phyloP scores from a whole-genome alignment of 495 filamentous ascomycete species.

The Paragyromitra xinjiangensis region DNA sequence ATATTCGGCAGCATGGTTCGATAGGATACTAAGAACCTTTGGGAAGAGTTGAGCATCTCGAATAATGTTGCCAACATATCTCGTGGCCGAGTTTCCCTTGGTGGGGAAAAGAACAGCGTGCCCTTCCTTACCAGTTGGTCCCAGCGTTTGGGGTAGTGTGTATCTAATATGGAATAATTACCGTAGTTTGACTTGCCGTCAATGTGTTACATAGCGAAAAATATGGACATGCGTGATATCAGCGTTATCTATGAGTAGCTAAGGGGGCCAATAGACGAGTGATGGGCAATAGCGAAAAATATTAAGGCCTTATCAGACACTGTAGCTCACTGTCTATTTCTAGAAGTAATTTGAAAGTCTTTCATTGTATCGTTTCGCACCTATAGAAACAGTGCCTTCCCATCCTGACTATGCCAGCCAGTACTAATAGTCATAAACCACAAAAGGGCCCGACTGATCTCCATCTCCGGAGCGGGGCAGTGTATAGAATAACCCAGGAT shows the following conservation, averaged over 20 bases:
- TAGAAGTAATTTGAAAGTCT: neutral
- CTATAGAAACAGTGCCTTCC: constrained; percentile 2
- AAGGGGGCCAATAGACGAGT: neutral
- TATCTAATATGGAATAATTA: no score
- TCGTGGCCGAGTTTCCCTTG: no score
- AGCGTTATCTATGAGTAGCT: neutral
- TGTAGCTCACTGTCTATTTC: neutral
- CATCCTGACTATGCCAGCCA: neutral
- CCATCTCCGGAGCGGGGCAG: neutral
- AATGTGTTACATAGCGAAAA: no score
- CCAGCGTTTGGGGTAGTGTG: no score
- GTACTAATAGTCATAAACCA: constrained; percentile 5
- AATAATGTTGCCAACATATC: neutral
- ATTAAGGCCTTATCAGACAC: neutral
- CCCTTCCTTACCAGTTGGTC: no score
- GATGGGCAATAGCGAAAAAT: neutral
- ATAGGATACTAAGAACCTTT: neutral
- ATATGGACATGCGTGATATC: neutral
- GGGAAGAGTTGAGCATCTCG: neutral
- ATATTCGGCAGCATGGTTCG: no score
- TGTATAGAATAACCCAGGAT: constrained; percentile 3
- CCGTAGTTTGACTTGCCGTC: no score
- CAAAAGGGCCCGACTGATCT: constrained; percentile 11
- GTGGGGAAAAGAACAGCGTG: no score
- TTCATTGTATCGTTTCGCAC: constrained; percentile 14